These are phyloP conservation scores for Amyloporia xantha DNA, from an alignment of 768 basidiomycete genomes.

Conservation along the genomic window DNA sequence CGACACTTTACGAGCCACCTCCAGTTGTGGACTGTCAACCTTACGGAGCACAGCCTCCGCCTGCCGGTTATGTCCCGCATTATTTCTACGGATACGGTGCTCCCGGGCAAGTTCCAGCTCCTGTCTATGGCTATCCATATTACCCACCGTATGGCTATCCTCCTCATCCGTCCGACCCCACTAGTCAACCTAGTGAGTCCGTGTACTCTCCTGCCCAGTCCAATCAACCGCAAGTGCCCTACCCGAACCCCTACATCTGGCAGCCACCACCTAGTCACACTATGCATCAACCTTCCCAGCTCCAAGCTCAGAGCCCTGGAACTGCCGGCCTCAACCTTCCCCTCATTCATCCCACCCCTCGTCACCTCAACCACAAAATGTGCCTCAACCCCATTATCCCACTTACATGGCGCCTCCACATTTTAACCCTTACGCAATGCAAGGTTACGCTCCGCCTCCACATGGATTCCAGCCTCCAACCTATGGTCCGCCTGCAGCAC, in stretches of 20 bases:
- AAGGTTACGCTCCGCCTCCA: constrained; percentile 20
- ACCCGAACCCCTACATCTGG: constrained; percentile 29
- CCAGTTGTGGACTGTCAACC: background rate
- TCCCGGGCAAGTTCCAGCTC: constrained; percentile 22
- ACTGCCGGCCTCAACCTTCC: constrained; percentile 20
- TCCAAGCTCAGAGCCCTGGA: constrained; percentile 16
- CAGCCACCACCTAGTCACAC: constrained; percentile 20
- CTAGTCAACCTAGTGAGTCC: constrained; percentile 23
- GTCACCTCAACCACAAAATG: constrained; percentile 26
- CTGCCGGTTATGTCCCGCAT: constrained; percentile 18
- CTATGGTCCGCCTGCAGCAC: constrained; percentile 8
- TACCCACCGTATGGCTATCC: constrained; percentile 47
- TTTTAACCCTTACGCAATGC: constrained; percentile 20
- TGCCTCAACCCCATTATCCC: constrained; percentile 29
- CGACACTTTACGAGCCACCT: constrained; percentile 63
- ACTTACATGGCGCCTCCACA: constrained; percentile 19
- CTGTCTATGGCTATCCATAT: constrained; percentile 40
- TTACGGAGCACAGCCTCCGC: constrained; percentile 21
- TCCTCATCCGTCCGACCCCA: constrained; percentile 36
- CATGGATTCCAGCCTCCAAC: background rate
- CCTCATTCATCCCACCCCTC: constrained; percentile 21
- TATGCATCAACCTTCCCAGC: constrained; percentile 15
- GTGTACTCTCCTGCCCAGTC: constrained; percentile 23
- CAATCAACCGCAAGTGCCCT: constrained; percentile 22
- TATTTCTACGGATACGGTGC: constrained; percentile 27